A percentile compares a stretch with the other conserved stretches of the same genome.
Conservation (phyloP, 495 filamentous ascomycete species). For the Lichina pygmaea region DNA sequence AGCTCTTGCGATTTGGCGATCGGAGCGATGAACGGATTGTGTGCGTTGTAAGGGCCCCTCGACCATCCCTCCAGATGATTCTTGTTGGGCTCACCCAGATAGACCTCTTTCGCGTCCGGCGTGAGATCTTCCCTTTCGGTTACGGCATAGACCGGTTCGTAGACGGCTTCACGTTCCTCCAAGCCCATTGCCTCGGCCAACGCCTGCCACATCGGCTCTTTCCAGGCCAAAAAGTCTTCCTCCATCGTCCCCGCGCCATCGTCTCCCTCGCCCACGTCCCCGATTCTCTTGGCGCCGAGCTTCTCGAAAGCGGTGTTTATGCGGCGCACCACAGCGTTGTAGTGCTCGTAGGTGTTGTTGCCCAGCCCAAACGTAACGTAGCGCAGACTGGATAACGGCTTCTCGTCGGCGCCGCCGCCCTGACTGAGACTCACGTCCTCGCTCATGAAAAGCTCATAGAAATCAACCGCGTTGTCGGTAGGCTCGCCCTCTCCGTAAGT, state of each 20-base stretch:
- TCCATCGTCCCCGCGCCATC: conserved; percentile 99
- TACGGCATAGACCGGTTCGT: conserved; percentile 78
- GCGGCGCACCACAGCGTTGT: conserved; percentile 93
- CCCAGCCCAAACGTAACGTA: conserved; percentile 91
- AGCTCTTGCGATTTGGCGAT: conserved; percentile 74
- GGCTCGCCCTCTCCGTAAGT: conserved; percentile 98
- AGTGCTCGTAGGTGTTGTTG: conserved; percentile 99
- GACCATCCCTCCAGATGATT: conserved; percentile 66
- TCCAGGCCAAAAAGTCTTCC: conserved; percentile 97
- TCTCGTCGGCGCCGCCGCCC: conserved; percentile 30
- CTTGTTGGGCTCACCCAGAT: conserved; percentile 89
- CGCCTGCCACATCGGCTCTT: conserved; percentile 94
- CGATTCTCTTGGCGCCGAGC: conserved; percentile 60
- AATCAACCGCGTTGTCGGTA: conserved; percentile 95
- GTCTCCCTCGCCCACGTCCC: conserved; percentile 79
- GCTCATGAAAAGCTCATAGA: conserved; percentile 81
- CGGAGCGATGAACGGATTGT: conserved; percentile 92
- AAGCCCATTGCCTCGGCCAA: conserved; percentile 57
- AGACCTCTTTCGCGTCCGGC: conserved; percentile 62
- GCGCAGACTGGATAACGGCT: conserved; percentile 59
- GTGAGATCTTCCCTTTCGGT: conserved; percentile 48
- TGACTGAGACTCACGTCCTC: conserved; percentile 64
- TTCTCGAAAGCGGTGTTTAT: conserved; percentile 55
- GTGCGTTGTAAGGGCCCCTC: conserved; percentile 82
- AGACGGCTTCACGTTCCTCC: conserved; percentile 86